phyloP scores from a whole-genome alignment of 352 stramenopile genomes.

The Phytophthora podocarpi region DNA sequence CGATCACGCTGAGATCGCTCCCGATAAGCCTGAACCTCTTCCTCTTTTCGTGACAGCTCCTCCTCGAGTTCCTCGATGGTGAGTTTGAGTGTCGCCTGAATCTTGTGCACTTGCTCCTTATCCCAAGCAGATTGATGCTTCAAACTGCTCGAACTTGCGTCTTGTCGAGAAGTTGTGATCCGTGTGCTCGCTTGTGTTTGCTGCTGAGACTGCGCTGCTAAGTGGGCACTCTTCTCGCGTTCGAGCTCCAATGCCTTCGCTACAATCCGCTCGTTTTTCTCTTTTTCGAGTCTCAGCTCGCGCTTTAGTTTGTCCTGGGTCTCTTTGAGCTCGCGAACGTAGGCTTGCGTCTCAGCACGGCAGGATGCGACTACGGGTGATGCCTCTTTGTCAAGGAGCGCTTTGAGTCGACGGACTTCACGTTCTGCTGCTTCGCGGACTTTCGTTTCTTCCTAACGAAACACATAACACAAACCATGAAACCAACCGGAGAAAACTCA shows the following conservation, averaged over 20 bases:
- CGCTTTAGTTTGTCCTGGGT: constrained; percentile 58
- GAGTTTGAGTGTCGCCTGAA: constrained; percentile 68
- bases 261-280: constrained; percentile 77
- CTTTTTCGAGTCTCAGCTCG: constrained; percentile 73
- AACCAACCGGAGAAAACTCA: neutral
- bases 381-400: constrained; percentile 61
- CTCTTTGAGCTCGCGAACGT: constrained; percentile 70
- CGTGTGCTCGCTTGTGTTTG: constrained; percentile 8
- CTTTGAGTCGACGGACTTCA: constrained; percentile 71
- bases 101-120: constrained; percentile 73
- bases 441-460: constrained; percentile 68
- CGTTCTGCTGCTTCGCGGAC: constrained; percentile 75
- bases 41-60: constrained; percentile 72
- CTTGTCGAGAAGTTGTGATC: constrained; percentile 5
- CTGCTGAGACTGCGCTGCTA: constrained; percentile 26
- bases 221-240: constrained; percentile 65
- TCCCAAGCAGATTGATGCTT: constrained; percentile 57
- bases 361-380: constrained; percentile 59
- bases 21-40: constrained; percentile 49
- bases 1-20: constrained; percentile 64
- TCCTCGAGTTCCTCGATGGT: constrained; percentile 85
- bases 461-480: neutral
- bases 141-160: neutral
- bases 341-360: constrained; percentile 64
- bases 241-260: constrained; percentile 73